Base-by-base conservation (phyloP, 1,139 yeast species). In the Lodderomyces beijingensis region DNA sequence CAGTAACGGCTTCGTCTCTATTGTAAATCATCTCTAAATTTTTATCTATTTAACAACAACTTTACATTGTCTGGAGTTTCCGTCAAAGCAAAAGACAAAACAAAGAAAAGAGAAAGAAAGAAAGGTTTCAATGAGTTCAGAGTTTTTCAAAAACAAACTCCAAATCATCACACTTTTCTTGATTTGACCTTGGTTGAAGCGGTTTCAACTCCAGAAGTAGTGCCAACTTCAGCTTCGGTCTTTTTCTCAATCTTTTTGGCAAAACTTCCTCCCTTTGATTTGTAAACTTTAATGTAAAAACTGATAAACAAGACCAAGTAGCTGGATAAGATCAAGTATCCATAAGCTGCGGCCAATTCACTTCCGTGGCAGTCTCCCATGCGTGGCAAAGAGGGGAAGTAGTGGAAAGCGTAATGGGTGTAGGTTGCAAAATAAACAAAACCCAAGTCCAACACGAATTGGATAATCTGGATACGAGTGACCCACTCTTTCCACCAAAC, bases 401-500 rank as follows among this genome's bases (percentile, higher is more conserved):
- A 79, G 39, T 62, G 67, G 50, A 65, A 70, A 25, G 84, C 85
- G 50, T 77, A 77, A 55, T 79, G 83, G 42, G 86, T 80, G 70
- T 86, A 89, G 36, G 95, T 81, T 36, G 96, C 96, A 58, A 85
- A 86, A 70, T 88, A 89, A 45, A 89, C 95, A 55, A 88, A 88
- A 29, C 74, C 77, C 56, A 91, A 75, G 60, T 91, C 98, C 52
- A 91, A 73, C 51, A 91, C 69, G 53, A 91, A 91, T 67, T 91
- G 98, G 51, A 85, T 75, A 63, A 91, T 91, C 70, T 91, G 98
- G 74, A 86, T 80, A 47, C 95, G 77, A 33, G 98, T 91, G 49
- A 91, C 96, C 96, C 96, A 91, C 66, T 89, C 95, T 66, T 91
- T 91, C 98, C 98, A 91, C 97, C 97, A 89, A 39, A 91, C 96